A percentile compares a stretch with the other conserved stretches of the same genome.
Conservation (phyloP, 176 grass and related monocot species). For the Eremochloa ophiuroides region DNA sequence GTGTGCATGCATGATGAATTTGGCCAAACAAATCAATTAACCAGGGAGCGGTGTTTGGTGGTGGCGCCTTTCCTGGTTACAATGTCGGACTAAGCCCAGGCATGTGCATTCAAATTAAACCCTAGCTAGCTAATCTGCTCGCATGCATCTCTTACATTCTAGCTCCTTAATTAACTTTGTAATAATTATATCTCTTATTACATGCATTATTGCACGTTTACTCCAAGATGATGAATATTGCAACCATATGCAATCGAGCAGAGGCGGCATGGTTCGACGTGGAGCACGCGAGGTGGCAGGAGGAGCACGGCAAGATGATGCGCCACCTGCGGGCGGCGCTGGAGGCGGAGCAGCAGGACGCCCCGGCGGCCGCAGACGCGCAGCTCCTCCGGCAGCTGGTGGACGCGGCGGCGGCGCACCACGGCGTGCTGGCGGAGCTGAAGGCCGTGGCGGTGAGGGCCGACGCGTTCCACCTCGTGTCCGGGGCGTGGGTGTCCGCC, state of each 20-base stretch:
- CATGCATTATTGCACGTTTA: neutral
- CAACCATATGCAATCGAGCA: neutral
- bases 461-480: slow-evolving; percentile 55
- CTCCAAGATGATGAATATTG: neutral
- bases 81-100: too few species aligned
- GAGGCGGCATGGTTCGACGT: slow-evolving; percentile 50
- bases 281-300: slow-evolving; percentile 48
- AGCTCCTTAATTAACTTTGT: neutral
- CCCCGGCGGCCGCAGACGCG: neutral
- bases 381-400: slow-evolving; percentile 47
- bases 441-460: slow-evolving; percentile 38
- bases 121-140: too few species aligned
- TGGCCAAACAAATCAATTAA: too few species aligned
- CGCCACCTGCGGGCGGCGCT: slow-evolving; percentile 38
- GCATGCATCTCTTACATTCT: neutral
- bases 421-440: slow-evolving; percentile 36
- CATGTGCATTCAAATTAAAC: too few species aligned
- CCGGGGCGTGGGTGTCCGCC: slow-evolving; percentile 40
- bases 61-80: too few species aligned
- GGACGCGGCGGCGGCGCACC: slow-evolving; percentile 26
- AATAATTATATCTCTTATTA: neutral
- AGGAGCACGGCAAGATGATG: slow-evolving; percentile 46
- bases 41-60: too few species aligned
- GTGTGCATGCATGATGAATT: too few species aligned
- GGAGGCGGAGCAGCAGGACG: neutral